Base-by-base conservation (phyloP, 345 rosid species). In the Lepidium aucheri region DNA sequence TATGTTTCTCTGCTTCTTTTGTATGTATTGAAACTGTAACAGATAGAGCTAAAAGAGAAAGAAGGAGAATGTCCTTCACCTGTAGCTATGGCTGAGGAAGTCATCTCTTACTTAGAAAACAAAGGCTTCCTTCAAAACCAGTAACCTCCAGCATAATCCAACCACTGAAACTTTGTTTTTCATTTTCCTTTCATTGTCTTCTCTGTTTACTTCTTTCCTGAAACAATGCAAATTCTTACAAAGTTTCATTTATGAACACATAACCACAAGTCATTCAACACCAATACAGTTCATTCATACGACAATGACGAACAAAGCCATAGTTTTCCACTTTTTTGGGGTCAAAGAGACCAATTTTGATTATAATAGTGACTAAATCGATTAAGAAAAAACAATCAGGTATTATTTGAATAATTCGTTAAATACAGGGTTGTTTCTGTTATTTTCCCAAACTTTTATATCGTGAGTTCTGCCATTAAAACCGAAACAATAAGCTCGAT, bases 21-120 rank as follows among this genome's bases (percentile, higher is more conserved):
- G 3, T 44, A 41, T 13, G 35, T 12, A 13, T 51, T 15, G 36
- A 77, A 17, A 45, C 62, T 16, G 2, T 35, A 30, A 60, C 83
- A 93, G 91, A 86, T 93, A 72, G 91, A 89, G 80, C 47, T 93
- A 46, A 59, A 69, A 44, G 81, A 81, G 82, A 81, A 67, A 58
- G 84, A 81, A 18, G 96, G 94, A 76, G 76, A 66, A 47, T 90
- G 96, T 78, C 87, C 89, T 22, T 28, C 87, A 4, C 90, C 96
- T n/a, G 65, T 44, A 43, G 81, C 76, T 22, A 85, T 87, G 98
- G 90, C 91, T 12, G 90, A 78, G 58, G 75, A 83, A 71, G 91
- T 93, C 22, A 77, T 87, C 40, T 60, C 84, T 30, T 93, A 86
- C 68, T 70, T 93, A 80, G 83, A 86, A 69, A 81, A 80, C 69